These are phyloP conservation scores for Mycena rosella DNA, from an alignment of 768 basidiomycete species.

Conservation along the genomic window DNA sequence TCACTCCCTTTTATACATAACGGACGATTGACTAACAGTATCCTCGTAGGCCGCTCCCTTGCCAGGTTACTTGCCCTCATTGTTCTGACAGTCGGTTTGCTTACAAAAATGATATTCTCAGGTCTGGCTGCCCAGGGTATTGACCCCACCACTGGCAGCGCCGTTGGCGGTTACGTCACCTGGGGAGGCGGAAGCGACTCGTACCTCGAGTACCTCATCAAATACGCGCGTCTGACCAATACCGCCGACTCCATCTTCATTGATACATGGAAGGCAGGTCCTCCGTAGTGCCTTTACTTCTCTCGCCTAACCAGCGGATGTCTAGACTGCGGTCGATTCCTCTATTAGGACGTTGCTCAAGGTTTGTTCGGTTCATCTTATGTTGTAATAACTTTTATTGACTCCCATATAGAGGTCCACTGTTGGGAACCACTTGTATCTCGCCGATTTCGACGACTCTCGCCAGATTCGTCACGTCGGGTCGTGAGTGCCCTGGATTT, in stretches of 20 bases:
- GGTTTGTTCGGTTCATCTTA: constrained; percentile 53
- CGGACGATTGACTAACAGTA: constrained; percentile 18
- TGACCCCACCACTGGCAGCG: no score
- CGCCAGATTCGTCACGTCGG: constrained; percentile 59
- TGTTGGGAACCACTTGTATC: constrained; percentile 70
- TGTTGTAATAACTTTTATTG: neutral
- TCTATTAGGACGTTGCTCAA: constrained; percentile 72
- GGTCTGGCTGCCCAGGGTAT: no score
- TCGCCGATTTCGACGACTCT: constrained; percentile 71
- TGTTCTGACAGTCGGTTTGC: neutral
- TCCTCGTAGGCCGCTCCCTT: constrained; percentile 51
- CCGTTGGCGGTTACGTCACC: no score
- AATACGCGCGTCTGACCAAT: constrained; percentile 76
- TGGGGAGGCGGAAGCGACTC: no score
- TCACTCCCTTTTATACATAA: neutral
- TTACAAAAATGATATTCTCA: constrained; percentile 33
- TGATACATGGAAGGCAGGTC: constrained; percentile 64
- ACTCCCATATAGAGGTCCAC: constrained; percentile 66
- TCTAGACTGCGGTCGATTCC: constrained; percentile 72
- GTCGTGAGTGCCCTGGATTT: no score
- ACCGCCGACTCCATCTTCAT: constrained; percentile 72
- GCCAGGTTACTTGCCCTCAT: constrained; percentile 45
- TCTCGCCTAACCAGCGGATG: no score
- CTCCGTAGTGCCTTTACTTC: neutral
- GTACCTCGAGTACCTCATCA: constrained; percentile 84